Base-by-base conservation (phyloP, 2,329 filamentous ascomycete genomes). In the Hypomyces perniciosus region DNA sequence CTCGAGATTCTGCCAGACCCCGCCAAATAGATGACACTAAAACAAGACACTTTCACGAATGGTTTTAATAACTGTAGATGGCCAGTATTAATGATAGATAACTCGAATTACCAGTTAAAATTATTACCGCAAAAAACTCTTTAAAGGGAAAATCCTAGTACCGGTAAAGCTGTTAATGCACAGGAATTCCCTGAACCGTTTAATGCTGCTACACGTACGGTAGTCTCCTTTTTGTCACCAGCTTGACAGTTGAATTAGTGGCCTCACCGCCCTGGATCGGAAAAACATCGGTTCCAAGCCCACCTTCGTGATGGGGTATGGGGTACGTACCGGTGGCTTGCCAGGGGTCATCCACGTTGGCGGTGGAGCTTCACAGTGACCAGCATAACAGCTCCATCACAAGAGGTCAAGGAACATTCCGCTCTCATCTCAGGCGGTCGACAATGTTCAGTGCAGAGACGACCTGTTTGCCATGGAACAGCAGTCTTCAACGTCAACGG, bases 401-500 rank as follows among this genome's bases (percentile, higher is more conserved):
- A 20, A 20, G 20, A 20, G 20, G 20, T 20, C 20, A 20, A 20
- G 20, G 20, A 41, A 45, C 51, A 33, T 45, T 37, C 50, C 34
- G n/a, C 41, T 20, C 12, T 40, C 43, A 47, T 45, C 42, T 45
- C 41, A n/a, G 33, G 37, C 49, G 41, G 54, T 62, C 56, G 55
- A 59, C 58, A 50, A 66, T 67, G 64, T 63, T 54, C 58, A 61
- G 54, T 58, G 57, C 51, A 53, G 49, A 53, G 54, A 50, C 46
- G 47, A 57, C 49, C 55, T 60, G 61, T 57, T 62, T 62, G 68
- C 68, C 62, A 85, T 84, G 81, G 81, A 84, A 72, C 78, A 83
- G 72, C 75, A 79, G 59, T 81, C 79, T 58, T 85, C 84, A 65
- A 85, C 83, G 61, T 88, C 85, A 60, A 89, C 89, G 77, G 86